Conservation (phyloP, 345 rosid genomes). For the Camelina laxa region DNA sequence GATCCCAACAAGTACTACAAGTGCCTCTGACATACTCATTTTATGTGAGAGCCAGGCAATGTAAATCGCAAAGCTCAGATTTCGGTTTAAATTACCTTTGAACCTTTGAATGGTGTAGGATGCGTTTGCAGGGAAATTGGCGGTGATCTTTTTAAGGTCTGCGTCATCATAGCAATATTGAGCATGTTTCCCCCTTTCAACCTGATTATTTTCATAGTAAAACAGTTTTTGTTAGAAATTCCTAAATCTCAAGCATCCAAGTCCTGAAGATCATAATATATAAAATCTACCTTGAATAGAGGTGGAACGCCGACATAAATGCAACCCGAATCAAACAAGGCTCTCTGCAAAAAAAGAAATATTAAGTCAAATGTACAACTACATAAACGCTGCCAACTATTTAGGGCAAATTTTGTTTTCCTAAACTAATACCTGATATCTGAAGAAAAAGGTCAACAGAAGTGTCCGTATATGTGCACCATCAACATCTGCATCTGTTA, state of each 20-base stretch:
- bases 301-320: slow-evolving; percentile 99
- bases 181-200: slow-evolving; percentile 87
- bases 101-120: slow-evolving; percentile 93
- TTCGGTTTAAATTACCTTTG: slow-evolving; percentile 61
- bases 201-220: slow-evolving; percentile 52
- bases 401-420: background rate
- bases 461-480: slow-evolving; percentile 99
- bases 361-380: slow-evolving; percentile 30
- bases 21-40: background rate
- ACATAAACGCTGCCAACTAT: background rate
- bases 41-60: background rate
- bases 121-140: slow-evolving; percentile 79
- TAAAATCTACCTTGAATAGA: slow-evolving; percentile 72
- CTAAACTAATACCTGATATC: slow-evolving; percentile 79
- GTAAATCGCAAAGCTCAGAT: slow-evolving; percentile 14
- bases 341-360: slow-evolving; percentile 60
- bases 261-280: slow-evolving; percentile 24
- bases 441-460: slow-evolving; percentile 87
- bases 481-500: slow-evolving; percentile 99
- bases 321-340: slow-evolving; percentile 88
- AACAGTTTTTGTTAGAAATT: slow-evolving; percentile 17
- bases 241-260: slow-evolving; percentile 20
- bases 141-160: slow-evolving; percentile 64
- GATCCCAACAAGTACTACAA: background rate
- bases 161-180: slow-evolving; percentile 80